Base-by-base conservation (phyloP, 176 grass and related monocot species). In the Cymbopogon citratus region DNA sequence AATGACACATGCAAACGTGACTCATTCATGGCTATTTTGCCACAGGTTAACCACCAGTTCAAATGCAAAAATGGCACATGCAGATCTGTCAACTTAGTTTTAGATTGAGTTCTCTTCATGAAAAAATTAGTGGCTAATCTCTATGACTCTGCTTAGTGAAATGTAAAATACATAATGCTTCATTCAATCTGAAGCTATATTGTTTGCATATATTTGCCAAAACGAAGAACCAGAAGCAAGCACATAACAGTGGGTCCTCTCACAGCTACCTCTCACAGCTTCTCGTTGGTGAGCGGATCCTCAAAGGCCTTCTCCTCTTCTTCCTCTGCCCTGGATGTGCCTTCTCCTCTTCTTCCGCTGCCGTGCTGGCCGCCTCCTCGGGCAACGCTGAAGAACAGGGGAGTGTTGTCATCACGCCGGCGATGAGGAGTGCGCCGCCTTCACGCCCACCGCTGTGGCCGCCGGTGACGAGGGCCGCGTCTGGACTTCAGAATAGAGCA, bases 271-370 rank as follows among this genome's bases (percentile, higher is more conserved):
- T 92, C 92, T 26, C 77, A 81, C 61, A 98, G 69, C 80, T 98
- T 92, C 75, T 98, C 95, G 41, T 94, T 90, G 31, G 92, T 94
- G 65, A 98, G 87, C 10, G 92, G 90, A 80, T 94, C 92, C 85
- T 94, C 92, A 66, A 98, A 97, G 65, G 77, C 54, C 41, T 94
- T 92, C 64, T 68, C 66, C 4, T 68, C 38, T 13, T 71, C 84
- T 39, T 80, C 56, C 69, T 57, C 74, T 83, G 67, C 62, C 70
- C 33, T 66, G 74, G 66, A 14, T 29, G 43, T n/a, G n/a, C n/a
- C n/a, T n/a, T n/a, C n/a, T n/a, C n/a, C 57, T 60, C 10, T n/a
- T n/a, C n/a, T n/a, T 10, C 57, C 9, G n/a, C 23, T n/a, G n/a
- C 21, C 3, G 54, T 23, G 9, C 23, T 7, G 9, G 57, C 57